Evolutionary conservation across 2,329 filamentous ascomycete genomes (phyloP).

Genomic region (Seiridium cupressi): DNA sequence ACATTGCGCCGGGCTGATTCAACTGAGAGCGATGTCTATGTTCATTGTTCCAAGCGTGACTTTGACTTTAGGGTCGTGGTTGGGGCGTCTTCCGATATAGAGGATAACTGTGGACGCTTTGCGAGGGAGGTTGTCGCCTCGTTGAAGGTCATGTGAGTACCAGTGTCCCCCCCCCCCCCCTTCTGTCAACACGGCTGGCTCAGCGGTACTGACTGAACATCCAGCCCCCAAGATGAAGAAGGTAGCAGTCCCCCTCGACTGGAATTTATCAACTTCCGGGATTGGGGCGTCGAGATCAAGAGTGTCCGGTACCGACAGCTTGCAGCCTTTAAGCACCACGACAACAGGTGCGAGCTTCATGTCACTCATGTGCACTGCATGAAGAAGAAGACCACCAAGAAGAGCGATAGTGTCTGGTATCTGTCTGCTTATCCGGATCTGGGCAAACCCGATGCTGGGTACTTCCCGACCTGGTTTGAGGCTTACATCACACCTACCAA

Average conservation of each 20-base stretch:
- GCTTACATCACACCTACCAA: conserved; percentile 18
- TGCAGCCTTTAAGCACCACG: conserved; percentile 14
- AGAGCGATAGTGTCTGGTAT: conserved; percentile 1
- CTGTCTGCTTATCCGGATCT: conserved; percentile 10
- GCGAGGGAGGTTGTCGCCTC: conserved; percentile 20
- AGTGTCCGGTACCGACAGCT: conserved; percentile 21
- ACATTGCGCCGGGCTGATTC: conserved; percentile 11
- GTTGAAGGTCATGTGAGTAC: conserved; percentile 23
- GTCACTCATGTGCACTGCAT: conserved; percentile 27
- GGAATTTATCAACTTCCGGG: conserved; percentile 18
- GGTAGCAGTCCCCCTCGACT: conserved; percentile 16
- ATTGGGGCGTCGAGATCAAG: conserved; percentile 16
- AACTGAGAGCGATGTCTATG: conserved; percentile 15
- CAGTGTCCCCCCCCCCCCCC: not conserved
- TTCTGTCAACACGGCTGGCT: not conserved
- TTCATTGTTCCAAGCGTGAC: conserved; percentile 23
- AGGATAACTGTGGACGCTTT: conserved; percentile 17
- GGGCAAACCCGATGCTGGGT: conserved; percentile 6
- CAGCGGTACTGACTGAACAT: not conserved
- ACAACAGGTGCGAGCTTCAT: conserved; percentile 15
- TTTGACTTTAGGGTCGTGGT: conserved; percentile 26
- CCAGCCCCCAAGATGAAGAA: not conserved
- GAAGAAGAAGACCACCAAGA: not conserved
- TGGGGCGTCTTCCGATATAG: conserved; percentile 15
- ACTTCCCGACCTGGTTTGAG: conserved; percentile 23